Conservation (phyloP, 768 basidiomycete genomes). For the Hypholoma fasciculare region DNA sequence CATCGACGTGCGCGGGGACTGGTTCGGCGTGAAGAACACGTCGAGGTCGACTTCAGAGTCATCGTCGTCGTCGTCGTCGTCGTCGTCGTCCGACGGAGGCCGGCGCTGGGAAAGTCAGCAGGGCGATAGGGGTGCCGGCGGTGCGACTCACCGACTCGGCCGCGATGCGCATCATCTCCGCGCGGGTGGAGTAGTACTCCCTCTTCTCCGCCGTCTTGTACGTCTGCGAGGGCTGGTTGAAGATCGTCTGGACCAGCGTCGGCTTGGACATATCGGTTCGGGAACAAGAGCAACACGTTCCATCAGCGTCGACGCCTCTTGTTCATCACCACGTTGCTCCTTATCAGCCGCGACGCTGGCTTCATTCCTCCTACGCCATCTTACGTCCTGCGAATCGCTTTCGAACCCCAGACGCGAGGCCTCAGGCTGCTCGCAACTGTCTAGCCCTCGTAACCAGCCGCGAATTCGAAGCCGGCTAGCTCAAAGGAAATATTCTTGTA, state of each 20-base stretch:
- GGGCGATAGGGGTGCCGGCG: not conserved
- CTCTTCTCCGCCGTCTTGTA: constrained; percentile 40
- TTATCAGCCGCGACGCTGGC: no score
- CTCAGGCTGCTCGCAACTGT: no score
- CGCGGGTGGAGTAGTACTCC: constrained; percentile 52
- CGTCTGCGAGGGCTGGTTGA: constrained; percentile 64
- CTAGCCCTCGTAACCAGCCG: no score
- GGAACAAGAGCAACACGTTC: not conserved
- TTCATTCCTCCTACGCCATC: no score
- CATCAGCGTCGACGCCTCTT: no score
- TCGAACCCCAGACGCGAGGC: no score
- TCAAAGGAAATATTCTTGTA: no score
- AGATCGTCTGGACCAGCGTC: constrained; percentile 50
- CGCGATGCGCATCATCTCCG: constrained; percentile 52
- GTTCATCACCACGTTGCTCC: no score
- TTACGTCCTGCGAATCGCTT: no score
- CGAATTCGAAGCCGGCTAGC: no score
- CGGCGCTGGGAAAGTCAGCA: not conserved
- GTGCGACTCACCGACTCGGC: constrained; percentile 9
- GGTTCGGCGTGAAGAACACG: constrained; percentile 63
- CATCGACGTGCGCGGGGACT: constrained; percentile 53
- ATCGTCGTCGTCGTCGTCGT: constrained; percentile 13
- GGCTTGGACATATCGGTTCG: constrained; percentile 29
- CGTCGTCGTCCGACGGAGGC: constrained; percentile 12
- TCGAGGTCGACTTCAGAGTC: constrained; percentile 40